Base-by-base conservation (phyloP, 1,139 yeast genomes). In the Yamadazyma pseudoaaseri region DNA sequence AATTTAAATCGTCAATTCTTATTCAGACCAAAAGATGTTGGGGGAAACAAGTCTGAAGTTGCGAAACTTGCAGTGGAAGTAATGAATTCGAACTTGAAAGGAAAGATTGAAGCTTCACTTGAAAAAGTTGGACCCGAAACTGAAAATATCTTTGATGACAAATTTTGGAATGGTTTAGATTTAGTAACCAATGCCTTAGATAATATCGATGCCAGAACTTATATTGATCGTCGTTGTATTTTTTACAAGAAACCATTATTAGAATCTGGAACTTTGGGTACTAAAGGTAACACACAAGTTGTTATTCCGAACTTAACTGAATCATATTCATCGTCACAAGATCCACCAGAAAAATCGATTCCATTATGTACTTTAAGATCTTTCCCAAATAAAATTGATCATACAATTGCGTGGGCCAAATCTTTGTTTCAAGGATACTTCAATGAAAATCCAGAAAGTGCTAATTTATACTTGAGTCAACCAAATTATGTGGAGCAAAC, bases 401-500 rank as follows among this genome's bases (percentile, higher is more conserved):
- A 92, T 56, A 94, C 99, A 1, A 92, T 92, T 65, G 97, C 98
- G 10, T 92, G 99, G 99, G 96, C 97, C 16, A 92, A 94, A 66
- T 81, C 90, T 15, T 72, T 89, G 52, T 92, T 92, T 73, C 95
- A 86, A 69, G 96, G 94, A n/a, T 86, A 80, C 56, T 92, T 92
- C 60, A 73, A 80, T 26, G 96, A 92, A 43, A 76, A 90, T 17
- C 94, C 96, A 16, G 96, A 87, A 61, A 87, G 89, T 51, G 97
- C 90, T 38, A 92, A 92, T 60, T 65, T 87, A 54, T 92, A 89
- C 60, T 69, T 94, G 56, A 73, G 92, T 29, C 97, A 92, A 62
- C 95, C 97, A 44, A 85, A 89, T 64, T 92, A 83, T 58, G 89
- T 92, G 30, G 97, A 92, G 62, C 81, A 81, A 44, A 83, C 95